Evolutionary conservation across 495 filamentous ascomycete genomes (phyloP).

Genomic region (Penicillium taxi): DNA sequence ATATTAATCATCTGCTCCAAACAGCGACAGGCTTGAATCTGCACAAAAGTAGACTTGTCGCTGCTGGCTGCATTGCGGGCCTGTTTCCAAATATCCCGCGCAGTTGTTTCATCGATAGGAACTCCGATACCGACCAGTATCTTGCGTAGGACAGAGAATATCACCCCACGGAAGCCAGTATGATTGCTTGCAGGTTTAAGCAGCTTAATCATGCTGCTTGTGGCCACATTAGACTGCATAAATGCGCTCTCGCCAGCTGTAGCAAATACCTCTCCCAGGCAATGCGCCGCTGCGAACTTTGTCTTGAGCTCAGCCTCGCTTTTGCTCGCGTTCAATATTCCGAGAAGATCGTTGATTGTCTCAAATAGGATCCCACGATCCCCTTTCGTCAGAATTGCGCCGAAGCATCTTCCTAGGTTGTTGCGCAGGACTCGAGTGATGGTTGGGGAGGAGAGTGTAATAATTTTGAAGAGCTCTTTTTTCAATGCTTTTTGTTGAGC

Average conservation of each 20-base stretch:
- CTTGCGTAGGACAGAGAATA: slow-evolving; percentile 74
- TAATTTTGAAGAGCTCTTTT: slow-evolving; percentile 81
- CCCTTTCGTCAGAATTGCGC: slow-evolving; percentile 75
- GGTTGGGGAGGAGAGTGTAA: slow-evolving; percentile 75
- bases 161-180: slow-evolving; percentile 71
- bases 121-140: slow-evolving; percentile 60
- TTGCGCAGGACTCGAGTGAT: slow-evolving; percentile 86
- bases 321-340: slow-evolving; percentile 68
- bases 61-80: slow-evolving; percentile 64
- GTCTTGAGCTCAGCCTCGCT: slow-evolving; percentile 64
- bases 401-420: slow-evolving; percentile 76
- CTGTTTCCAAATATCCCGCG: slow-evolving; percentile 89
- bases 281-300: slow-evolving; percentile 83
- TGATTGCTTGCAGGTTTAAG: slow-evolving; percentile 73
- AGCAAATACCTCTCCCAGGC: slow-evolving; percentile 81
- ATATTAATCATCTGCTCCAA: slow-evolving; percentile 61
- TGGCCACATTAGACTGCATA: slow-evolving; percentile 67
- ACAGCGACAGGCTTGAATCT: slow-evolving; percentile 73
- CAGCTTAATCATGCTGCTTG: slow-evolving; percentile 62
- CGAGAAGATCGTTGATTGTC: slow-evolving; percentile 80
- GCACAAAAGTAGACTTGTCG: slow-evolving; percentile 77
- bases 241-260: slow-evolving; percentile 90
- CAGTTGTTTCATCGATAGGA: slow-evolving; percentile 77
- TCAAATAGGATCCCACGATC: slow-evolving; percentile 91
- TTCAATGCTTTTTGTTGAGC: slow-evolving; percentile 83